These are phyloP conservation scores for Bisporella sp. DNA, from an alignment of 2,329 filamentous ascomycete genomes.

Conservation along the genomic window DNA sequence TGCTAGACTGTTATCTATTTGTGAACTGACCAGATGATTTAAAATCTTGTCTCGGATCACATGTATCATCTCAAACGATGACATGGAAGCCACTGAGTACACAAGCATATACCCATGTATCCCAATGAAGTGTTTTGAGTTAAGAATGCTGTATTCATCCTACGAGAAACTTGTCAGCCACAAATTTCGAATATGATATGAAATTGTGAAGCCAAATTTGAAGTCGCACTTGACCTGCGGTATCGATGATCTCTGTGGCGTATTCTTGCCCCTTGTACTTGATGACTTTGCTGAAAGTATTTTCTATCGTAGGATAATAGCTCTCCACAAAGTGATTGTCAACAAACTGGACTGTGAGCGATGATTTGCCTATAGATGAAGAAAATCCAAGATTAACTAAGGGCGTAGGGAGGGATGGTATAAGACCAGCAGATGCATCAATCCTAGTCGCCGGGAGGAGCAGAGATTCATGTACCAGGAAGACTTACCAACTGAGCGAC, in stretches of 20 bases:
- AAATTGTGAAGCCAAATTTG: neutral
- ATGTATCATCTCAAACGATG: conserved; percentile 95
- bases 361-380: conserved; percentile 73
- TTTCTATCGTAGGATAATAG: conserved; percentile 99
- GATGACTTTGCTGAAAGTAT: conserved; percentile 95
- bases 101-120: conserved; percentile 99
- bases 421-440: too few species aligned
- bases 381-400: too few species aligned
- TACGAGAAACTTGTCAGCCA: conserved; percentile 28
- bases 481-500: conserved; percentile 74
- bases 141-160: conserved; percentile 98
- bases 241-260: conserved; percentile 96
- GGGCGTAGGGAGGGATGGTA: too few species aligned
- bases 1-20: too few species aligned
- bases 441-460: too few species aligned
- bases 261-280: conserved; percentile 89
- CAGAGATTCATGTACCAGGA: too few species aligned
- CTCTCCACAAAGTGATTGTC: conserved; percentile 98
- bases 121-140: conserved; percentile 97
- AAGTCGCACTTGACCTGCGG: conserved; percentile 73
- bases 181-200: neutral
- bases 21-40: conserved; percentile 72
- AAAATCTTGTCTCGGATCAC: conserved; percentile 96
- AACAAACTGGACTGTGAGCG: conserved; percentile 92
- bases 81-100: conserved; percentile 90